Evolutionary conservation across 2,329 filamentous ascomycete species (phyloP), one percentile per base, ranked within the genome.

Genomic region (Aureobasidium sp.): DNA sequence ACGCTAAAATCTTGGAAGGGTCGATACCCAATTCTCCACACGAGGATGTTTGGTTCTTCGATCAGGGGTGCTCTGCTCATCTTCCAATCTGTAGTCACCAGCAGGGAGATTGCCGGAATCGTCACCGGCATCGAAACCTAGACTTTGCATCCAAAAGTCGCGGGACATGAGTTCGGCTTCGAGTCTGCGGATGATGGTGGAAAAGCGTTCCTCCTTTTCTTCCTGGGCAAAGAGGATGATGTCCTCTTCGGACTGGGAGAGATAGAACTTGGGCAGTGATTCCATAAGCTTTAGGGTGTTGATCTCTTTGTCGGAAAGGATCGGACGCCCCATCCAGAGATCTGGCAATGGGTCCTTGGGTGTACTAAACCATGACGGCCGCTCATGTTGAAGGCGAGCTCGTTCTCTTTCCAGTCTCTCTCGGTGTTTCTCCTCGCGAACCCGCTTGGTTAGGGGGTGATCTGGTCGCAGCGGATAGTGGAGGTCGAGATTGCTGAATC

Each of bases 111-210:
- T 17, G 3, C 51, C 51, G 19, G 9, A 23, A 17, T 6, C 51
- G 15, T 45, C 51, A 9, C 8, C 19, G 23, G 37, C 9, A 33
- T 55, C 38, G 13, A 15, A 55, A 6, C 51, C 51, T 3, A 55
- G 19, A 23, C 51, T 55, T 27, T 55, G 51, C 51, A 55, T 55
- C 51, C 51, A 55, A 2, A 55, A 55, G 19, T 55, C 51, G 27
- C 51, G 51, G 3, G 38, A 43, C 19, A 55, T 45, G 27, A 55
- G 51, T 45, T 55, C 51, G 3, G 51, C 51, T 40, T 55, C 38
- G 6, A 55, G 29, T 45, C 38, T 55, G 19, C 23, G 38, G 15
- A 55, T 35, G 19, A 55, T 35, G 8, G 13, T 45, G n/a, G n/a
- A 27, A 23, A 55, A 35, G 2, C 25, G 25, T 25, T n/a, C 33